These are phyloP conservation scores for Rosa persica DNA, from an alignment of 306 rosid species.

Conservation along the genomic window DNA sequence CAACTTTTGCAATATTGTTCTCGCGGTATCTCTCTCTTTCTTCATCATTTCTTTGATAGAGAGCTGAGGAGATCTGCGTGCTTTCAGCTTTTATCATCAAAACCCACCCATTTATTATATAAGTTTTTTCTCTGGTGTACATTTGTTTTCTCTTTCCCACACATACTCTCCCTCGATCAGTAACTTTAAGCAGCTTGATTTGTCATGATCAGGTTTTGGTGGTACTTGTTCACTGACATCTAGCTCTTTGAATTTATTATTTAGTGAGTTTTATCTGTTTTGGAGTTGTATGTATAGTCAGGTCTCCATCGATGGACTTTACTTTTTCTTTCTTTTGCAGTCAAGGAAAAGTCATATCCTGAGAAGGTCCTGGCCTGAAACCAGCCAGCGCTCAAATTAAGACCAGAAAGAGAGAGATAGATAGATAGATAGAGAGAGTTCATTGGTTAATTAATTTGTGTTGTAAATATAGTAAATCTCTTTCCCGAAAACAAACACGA, in stretches of 20 bases:
- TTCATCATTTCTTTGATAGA: slow-evolving; percentile 1
- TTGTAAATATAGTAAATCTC: neutral
- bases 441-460: slow-evolving; percentile 16
- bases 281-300: slow-evolving; percentile 39
- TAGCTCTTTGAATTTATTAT: neutral
- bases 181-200: slow-evolving; percentile 24
- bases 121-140: slow-evolving; percentile 15
- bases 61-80: neutral
- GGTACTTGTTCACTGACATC: slow-evolving; percentile 22
- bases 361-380: slow-evolving; percentile 34
- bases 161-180: neutral
- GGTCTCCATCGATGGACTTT: slow-evolving; percentile 73
- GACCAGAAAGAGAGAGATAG: slow-evolving; percentile 14
- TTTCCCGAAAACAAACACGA: neutral
- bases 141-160: neutral
- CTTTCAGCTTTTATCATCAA: slow-evolving; percentile 6
- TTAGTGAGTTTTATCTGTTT: slow-evolving; percentile 25
- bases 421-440: slow-evolving; percentile 22
- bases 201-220: slow-evolving; percentile 26
- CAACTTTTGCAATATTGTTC: slow-evolving; percentile 98
- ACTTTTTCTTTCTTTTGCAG: slow-evolving; percentile 58
- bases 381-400: slow-evolving; percentile 15
- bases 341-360: slow-evolving; percentile 64
- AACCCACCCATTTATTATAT: neutral
- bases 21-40: slow-evolving; percentile 61